A percentile compares a stretch with the other conserved stretches of the same genome.
phyloP scores from a whole-genome alignment of 768 basidiomycete species.

The Boletellus ananiceps region DNA sequence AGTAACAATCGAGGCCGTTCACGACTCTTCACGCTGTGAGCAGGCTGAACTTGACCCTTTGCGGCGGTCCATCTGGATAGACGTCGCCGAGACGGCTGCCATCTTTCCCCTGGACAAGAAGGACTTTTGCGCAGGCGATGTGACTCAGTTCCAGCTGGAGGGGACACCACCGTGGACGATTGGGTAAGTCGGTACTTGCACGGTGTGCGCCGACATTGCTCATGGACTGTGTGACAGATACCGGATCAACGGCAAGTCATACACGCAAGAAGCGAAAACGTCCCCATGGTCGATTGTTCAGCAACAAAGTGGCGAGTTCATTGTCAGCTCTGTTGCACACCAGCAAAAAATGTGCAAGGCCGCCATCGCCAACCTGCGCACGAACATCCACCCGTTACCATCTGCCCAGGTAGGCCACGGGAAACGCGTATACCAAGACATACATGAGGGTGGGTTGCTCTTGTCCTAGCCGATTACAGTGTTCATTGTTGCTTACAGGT shows the following conservation, averaged over 20 bases:
- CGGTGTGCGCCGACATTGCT: background rate
- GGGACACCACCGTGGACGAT: constrained; percentile 93
- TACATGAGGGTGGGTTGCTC: constrained; percentile 68
- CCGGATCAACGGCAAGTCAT: constrained; percentile 68
- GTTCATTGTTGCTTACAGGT: constrained; percentile 39
- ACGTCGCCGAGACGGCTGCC: constrained; percentile 94
- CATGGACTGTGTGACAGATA: constrained; percentile 48
- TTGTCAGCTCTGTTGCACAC: constrained; percentile 84
- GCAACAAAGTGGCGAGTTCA: constrained; percentile 77
- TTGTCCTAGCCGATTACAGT: background rate
- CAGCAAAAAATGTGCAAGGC: constrained; percentile 92
- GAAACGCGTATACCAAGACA: constrained; percentile 73
- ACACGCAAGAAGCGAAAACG: constrained; percentile 68
- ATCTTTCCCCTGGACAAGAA: constrained; percentile 79
- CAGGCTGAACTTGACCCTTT: constrained; percentile 63
- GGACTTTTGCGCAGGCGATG: constrained; percentile 89
- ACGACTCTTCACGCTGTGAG: constrained; percentile 79
- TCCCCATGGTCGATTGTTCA: constrained; percentile 86
- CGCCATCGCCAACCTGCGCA: constrained; percentile 66
- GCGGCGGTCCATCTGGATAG: constrained; percentile 67
- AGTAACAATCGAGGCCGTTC: constrained; percentile 70
- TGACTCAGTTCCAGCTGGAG: constrained; percentile 87
- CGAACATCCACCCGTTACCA: constrained; percentile 77
- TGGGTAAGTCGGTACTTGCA: constrained; percentile 44
- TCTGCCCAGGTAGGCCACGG: constrained; percentile 88